Evolutionary conservation across 2,329 filamentous ascomycete genomes (phyloP), one percentile per base, ranked within the genome.

Genomic region (Aspergillus pseudoterreus): DNA sequence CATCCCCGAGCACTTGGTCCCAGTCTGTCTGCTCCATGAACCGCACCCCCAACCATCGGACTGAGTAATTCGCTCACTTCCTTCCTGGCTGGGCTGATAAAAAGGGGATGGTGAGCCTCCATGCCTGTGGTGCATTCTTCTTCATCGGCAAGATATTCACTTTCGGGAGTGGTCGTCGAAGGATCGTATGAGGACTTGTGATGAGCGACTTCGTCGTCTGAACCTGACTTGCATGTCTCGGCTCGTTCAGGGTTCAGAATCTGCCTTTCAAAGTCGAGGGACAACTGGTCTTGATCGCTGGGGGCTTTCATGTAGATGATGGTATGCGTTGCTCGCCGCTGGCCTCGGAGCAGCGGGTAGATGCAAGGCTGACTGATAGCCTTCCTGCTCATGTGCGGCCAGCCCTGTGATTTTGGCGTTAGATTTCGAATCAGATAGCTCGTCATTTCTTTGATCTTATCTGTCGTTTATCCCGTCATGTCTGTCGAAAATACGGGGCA

Each of bases 161-260:
- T 45, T 6, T 61, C 62, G 0, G 60, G 57, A 15, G 50, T 49
- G 15, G 63, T 63, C 36, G 47, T 58, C 9, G 52, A 47, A 4
- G 62, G 63, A 27, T 65, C 63, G 42, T 63, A 66, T 11, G 63
- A 63, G 4, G 58, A 60, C 19, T 56, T 57, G 52, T 66, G 62
- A 3, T 51, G 53, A 1, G 54, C 63, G 8, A 64, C 61, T 46
- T 61, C 63, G 21, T 63, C 62, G 32, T 66, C 63, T 10, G 62
- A 58, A n/a, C 63, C 63, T 9, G 55, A 58, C 42, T 62, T 55
- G 22, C 59, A 60, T 6, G 54, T 63, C 17, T 65, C 63, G 4
- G 47, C 38, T 17, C 56, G 49, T 24, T 57, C 55, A 0, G 60
- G 59, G 27, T 56, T 55, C 14, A 64, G 56, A 14, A 53, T 51